Evolutionary conservation across 176 grass and related monocot species (phyloP).

Genomic region (Lolium perenne): DNA sequence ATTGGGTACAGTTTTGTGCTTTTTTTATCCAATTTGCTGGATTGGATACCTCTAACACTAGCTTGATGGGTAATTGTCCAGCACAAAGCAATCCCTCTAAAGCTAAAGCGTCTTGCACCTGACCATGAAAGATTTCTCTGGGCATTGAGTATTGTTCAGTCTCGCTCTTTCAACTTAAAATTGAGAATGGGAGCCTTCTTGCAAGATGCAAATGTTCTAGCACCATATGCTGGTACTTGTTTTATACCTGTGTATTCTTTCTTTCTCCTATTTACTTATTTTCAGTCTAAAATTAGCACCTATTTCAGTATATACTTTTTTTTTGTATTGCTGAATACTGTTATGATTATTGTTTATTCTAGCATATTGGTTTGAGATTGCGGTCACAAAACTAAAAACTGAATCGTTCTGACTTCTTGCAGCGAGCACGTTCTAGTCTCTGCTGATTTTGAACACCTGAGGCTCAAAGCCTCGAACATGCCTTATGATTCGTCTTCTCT

Average conservation of each 20-base stretch:
- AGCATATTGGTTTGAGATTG: constrained; percentile 6
- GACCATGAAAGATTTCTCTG: constrained; percentile 94
- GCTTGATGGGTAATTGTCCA: constrained; percentile 51
- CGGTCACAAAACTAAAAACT: background rate
- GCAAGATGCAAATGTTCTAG: constrained; percentile 82
- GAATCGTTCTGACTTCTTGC: constrained; percentile 1
- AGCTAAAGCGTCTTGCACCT: constrained; percentile 87
- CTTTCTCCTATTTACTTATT: constrained; percentile 23
- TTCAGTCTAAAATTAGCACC: constrained; percentile 17
- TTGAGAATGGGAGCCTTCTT: constrained; percentile 87
- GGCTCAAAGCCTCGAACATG: constrained; percentile 6
- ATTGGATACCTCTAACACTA: constrained; percentile 38
- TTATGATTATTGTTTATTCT: background rate
- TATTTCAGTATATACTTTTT: background rate
- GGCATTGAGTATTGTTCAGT: constrained; percentile 83
- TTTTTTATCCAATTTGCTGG: constrained; percentile 46
- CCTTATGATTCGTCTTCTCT: constrained; percentile 23
- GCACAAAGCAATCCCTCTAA: constrained; percentile 78
- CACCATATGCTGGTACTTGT: constrained; percentile 89
- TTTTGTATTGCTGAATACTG: background rate
- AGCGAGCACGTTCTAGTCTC: background rate
- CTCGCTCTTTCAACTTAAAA: constrained; percentile 74
- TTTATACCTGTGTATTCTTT: background rate
- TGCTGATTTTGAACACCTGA: background rate
- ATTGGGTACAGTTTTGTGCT: constrained; percentile 74